Base-by-base conservation (phyloP, 306 rosid genomes). In the Prunus mongolica region DNA sequence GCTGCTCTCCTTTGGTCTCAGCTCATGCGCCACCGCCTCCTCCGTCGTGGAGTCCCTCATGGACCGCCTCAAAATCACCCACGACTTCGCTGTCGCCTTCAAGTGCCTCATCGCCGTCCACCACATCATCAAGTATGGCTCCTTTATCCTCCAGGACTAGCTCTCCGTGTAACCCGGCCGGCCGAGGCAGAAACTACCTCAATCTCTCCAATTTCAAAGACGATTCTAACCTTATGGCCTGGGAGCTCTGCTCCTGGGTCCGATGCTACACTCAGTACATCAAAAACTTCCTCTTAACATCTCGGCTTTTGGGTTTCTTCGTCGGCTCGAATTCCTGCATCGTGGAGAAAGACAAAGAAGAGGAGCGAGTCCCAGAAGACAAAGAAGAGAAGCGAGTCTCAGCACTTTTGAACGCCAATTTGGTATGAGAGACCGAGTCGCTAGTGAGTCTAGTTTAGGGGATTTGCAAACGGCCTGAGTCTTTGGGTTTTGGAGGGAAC, bases 151-250 rank as follows among this genome's bases (percentile, higher is more conserved):
- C 32, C 95, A 82, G 50, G 98, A 94, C 73, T 96, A 94, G 79
- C 91, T 94, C 75, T 87, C 97, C 22, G 85, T 92, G 1, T 89
- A 78, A 71, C 97, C 98, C 25, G 0, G 28, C 83, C 28, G 2
- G 75, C 12, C 96, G 97, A 18, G 98, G 98, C 34, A 80, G 96
- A 72, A 94, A 94, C 83, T 90, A 91, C 89, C 98, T 94, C 5
- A 91, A 91, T 24, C 96, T 94, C 74, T 91, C 98, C 18, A 82
- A 88, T 68, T 94, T 94, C 79, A 89, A 96, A 0, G 94, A 86
- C 77, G 65, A 18, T 47, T 78, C 81, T 8, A 72, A 65, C 56
- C 87, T 86, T 12, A n/a, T 78, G 1, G 61, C 88, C 0, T 94
- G 96, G 97, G 87, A 90, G 45, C 93, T 91, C 44, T 91, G 96